phyloP scores from a whole-genome alignment of 1,284 basidiomycete genomes.

The Ceratobasidium theobromae region DNA sequence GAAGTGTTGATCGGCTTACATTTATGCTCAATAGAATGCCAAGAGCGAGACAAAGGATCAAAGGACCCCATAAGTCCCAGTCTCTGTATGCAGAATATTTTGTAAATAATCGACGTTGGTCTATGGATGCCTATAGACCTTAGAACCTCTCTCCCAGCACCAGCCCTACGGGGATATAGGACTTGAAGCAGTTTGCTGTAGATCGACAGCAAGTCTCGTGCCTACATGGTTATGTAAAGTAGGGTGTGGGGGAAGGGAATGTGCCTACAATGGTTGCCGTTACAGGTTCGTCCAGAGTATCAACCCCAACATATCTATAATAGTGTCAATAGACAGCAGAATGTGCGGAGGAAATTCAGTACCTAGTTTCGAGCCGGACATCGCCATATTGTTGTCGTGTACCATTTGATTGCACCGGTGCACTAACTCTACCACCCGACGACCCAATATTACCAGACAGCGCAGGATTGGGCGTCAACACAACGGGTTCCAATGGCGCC shows the following conservation, averaged over 20 bases:
- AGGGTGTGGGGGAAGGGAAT: not conserved
- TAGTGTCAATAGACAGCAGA: not conserved
- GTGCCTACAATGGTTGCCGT: constrained; percentile 81
- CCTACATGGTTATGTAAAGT: constrained; percentile 49
- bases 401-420: constrained; percentile 38
- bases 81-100: constrained; percentile 55
- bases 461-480: constrained; percentile 42
- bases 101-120: not conserved
- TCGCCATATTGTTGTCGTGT: constrained; percentile 72
- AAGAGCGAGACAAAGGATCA: constrained; percentile 80
- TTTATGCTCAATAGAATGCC: constrained; percentile 88
- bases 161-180: constrained; percentile 74
- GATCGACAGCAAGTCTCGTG: constrained; percentile 83
- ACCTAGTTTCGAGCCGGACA: constrained; percentile 86
- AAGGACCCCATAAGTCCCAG: constrained; percentile 96
- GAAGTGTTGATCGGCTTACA: constrained; percentile 50
- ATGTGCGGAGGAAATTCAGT: constrained; percentile 7
- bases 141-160: constrained; percentile 75
- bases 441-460: constrained; percentile 76
- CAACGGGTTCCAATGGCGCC: constrained; percentile 50
- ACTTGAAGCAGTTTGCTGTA: constrained; percentile 92
- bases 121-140: constrained; percentile 50
- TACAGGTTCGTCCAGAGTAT: constrained; percentile 91
- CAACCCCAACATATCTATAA: constrained; percentile 77
- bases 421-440: constrained; percentile 44